phyloP scores from a whole-genome alignment of 495 filamentous ascomycete species.

The Hyaloscypha hepaticicola region DNA sequence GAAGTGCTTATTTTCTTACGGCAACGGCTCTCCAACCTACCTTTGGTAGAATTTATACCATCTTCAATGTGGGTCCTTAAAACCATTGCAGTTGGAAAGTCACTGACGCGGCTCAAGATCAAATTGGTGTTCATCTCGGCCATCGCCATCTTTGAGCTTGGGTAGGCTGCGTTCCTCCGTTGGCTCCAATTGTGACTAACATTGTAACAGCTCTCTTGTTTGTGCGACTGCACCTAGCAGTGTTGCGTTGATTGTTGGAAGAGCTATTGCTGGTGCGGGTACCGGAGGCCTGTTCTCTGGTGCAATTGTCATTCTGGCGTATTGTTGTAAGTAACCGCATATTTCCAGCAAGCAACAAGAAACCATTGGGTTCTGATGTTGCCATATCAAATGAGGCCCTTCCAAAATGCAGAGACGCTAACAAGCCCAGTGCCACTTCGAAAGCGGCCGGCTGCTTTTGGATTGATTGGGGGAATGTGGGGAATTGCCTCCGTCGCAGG shows the following conservation, averaged over 20 bases:
- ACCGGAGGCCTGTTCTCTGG: constrained; percentile 55
- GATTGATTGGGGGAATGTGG: constrained; percentile 80
- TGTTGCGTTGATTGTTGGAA: constrained; percentile 58
- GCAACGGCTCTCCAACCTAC: constrained; percentile 49
- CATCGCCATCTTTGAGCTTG: constrained; percentile 58
- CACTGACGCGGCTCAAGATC: constrained; percentile 36
- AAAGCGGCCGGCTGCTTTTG: constrained; percentile 69
- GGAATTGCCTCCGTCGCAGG: constrained; percentile 75
- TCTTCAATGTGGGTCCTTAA: constrained; percentile 36
- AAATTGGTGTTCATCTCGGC: constrained; percentile 45
- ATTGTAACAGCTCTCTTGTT: constrained; percentile 47
- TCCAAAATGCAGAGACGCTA: not conserved
- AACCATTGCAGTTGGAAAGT: constrained; percentile 25
- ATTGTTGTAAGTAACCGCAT: constrained; percentile 31
- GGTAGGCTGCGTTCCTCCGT: constrained; percentile 33
- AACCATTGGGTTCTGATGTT: not conserved
- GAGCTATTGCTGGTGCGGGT: constrained; percentile 61
- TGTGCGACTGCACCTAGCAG: constrained; percentile 62
- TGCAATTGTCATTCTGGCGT: constrained; percentile 31
- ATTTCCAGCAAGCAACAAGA: not conserved
- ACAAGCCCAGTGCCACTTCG: constrained; percentile 58
- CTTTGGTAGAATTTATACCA: constrained; percentile 51
- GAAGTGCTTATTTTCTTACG: constrained; percentile 51
- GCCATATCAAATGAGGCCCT: not conserved
- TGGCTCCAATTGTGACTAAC: not conserved